Evolutionary conservation across 768 basidiomycete genomes (phyloP).

Genomic region (Phylloporus sp.): DNA sequence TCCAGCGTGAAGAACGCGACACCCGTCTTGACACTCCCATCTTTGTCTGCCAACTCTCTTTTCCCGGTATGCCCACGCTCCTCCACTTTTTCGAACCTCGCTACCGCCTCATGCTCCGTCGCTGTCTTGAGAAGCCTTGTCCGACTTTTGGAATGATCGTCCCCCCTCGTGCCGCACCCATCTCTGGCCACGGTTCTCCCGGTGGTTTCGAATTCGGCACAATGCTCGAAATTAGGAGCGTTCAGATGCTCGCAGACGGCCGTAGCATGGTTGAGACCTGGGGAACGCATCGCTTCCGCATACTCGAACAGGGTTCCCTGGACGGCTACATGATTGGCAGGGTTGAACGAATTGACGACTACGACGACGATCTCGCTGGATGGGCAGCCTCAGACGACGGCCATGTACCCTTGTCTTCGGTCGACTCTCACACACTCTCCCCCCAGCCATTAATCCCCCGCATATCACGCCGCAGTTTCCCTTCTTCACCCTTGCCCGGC

Average conservation of each 20-base stretch:
- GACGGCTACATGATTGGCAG: constrained; percentile 91
- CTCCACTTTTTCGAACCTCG: constrained; percentile 94
- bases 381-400: constrained; percentile 22
- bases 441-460: constrained; percentile 16
- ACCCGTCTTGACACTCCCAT: constrained; percentile 84
- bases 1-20: constrained; percentile 75
- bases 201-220: constrained; percentile 69
- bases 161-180: constrained; percentile 44
- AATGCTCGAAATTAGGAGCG: constrained; percentile 84
- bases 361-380: constrained; percentile 32
- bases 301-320: constrained; percentile 75
- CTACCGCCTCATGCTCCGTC: constrained; percentile 94
- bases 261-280: constrained; percentile 79
- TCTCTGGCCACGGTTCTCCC: constrained; percentile 16
- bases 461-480: constrained; percentile 11
- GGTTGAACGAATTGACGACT: constrained; percentile 55
- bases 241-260: constrained; percentile 87
- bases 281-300: constrained; percentile 72
- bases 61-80: constrained; percentile 86
- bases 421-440: constrained; percentile 3
- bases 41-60: constrained; percentile 85
- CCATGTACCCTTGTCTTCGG: constrained; percentile 7
- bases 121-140: constrained; percentile 74
- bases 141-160: constrained; percentile 95
- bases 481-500: constrained; percentile 2